phyloP scores from a whole-genome alignment of 2,329 filamentous ascomycete genomes.

The Xylariaceae sp. region DNA sequence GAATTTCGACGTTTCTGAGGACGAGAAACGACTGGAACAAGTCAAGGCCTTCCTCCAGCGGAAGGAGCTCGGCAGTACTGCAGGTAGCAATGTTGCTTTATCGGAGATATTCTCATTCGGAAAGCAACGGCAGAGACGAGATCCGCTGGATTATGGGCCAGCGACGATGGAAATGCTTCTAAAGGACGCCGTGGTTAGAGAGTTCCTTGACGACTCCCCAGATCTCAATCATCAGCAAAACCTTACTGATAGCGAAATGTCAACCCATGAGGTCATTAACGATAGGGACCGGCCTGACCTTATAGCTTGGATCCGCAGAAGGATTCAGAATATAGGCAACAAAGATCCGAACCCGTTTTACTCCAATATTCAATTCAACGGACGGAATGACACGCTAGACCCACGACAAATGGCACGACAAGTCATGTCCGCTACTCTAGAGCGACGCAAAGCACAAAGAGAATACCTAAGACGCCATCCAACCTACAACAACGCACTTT shows the following conservation, averaged over 20 bases:
- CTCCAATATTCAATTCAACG: slow-evolving; percentile 65
- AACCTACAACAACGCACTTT: slow-evolving; percentile 88
- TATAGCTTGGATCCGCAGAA: slow-evolving; percentile 59
- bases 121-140: slow-evolving; percentile 58
- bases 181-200: slow-evolving; percentile 90
- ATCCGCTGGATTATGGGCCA: slow-evolving; percentile 86
- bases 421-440: slow-evolving; percentile 77
- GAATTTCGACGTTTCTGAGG: slow-evolving; percentile 97
- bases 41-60: slow-evolving; percentile 91
- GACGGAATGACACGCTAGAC: slow-evolving; percentile 73
- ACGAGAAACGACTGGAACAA: slow-evolving; percentile 95
- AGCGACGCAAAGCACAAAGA: slow-evolving; percentile 80
- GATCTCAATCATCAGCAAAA: slow-evolving; percentile 34
- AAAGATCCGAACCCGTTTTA: slow-evolving; percentile 94
- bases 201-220: slow-evolving; percentile 79
- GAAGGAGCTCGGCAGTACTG: slow-evolving; percentile 71
- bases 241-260: slow-evolving; percentile 29
- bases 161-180: slow-evolving; percentile 94
- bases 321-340: slow-evolving; percentile 54
- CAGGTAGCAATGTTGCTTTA: slow-evolving; percentile 70
- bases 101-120: slow-evolving; percentile 65
- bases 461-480: slow-evolving; percentile 86
- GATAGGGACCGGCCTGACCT: slow-evolving; percentile 52
- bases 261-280: slow-evolving; percentile 36
- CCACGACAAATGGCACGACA: slow-evolving; percentile 85